Evolutionary conservation across 225 moss, liverwort and hornwort genomes (phyloP).

Genomic region (Marchantia polymorpha): DNA sequence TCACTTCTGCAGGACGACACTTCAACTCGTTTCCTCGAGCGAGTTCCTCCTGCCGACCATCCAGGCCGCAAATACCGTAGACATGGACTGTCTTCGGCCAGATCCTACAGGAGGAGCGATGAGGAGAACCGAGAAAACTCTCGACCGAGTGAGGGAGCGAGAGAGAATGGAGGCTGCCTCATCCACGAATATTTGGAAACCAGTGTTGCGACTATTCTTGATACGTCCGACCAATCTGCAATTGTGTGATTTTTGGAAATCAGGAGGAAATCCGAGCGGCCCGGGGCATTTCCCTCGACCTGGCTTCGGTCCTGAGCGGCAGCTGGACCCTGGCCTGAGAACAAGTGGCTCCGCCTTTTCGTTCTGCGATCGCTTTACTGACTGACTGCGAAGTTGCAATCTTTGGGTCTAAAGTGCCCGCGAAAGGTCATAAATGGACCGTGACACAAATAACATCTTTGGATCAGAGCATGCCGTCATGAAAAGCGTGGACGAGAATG

Average conservation of each 20-base stretch:
- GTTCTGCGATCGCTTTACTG: neutral
- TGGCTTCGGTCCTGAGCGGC: neutral
- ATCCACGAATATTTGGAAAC: conserved; percentile 1
- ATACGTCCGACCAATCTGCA: neutral
- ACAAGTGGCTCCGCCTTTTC: neutral
- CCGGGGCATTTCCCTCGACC: neutral
- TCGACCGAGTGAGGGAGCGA: neutral
- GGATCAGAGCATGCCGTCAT: conserved; percentile 9
- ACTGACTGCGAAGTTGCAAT: conserved; percentile 7
- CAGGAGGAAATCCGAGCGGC: neutral
- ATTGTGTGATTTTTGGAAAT: neutral
- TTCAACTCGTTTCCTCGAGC: too few relatives aligned
- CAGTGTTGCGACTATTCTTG: neutral
- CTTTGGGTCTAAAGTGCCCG: conserved; percentile 3
- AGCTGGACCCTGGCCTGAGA: neutral
- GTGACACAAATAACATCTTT: neutral
- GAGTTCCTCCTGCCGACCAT: too few relatives aligned
- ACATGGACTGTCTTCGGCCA: too few relatives aligned
- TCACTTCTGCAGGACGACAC: too few relatives aligned
- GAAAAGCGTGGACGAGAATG: conserved; percentile 3
- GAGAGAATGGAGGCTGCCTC: neutral
- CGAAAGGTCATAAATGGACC: conserved; percentile 1
- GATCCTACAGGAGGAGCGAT: too few relatives aligned
- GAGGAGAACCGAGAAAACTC: too few relatives aligned
- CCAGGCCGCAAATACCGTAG: too few relatives aligned